These are phyloP conservation scores for Colletotrichum sp. DNA, from an alignment of 2,329 filamentous ascomycete genomes.

Conservation along the genomic window DNA sequence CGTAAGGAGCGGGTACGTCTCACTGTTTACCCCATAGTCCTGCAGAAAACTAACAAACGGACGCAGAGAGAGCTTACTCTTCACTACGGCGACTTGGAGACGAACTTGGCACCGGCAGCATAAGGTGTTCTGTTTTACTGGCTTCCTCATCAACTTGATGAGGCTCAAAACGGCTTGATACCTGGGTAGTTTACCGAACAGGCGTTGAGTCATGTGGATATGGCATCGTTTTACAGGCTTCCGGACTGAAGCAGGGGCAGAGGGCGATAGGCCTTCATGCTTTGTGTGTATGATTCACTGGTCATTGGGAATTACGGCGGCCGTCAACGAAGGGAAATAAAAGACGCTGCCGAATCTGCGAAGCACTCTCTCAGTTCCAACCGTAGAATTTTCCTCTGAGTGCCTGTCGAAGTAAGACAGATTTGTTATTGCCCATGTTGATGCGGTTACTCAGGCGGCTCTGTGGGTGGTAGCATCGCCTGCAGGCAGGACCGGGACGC, in stretches of 20 bases:
- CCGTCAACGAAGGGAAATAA: slow-evolving; percentile 16
- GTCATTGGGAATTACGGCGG: slow-evolving; percentile 7
- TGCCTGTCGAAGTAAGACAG: not conserved
- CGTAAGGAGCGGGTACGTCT: slow-evolving; percentile 64
- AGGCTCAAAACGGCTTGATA: slow-evolving; percentile 16
- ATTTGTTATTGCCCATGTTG: not conserved
- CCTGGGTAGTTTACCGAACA: slow-evolving; percentile 7
- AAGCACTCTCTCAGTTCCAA: not conserved
- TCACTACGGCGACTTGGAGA: slow-evolving; percentile 67
- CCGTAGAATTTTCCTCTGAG: not conserved
- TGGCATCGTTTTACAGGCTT: slow-evolving; percentile 13
- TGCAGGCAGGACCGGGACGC: not conserved
- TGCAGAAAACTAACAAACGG: not conserved
- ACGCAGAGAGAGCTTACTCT: slow-evolving; percentile 63
- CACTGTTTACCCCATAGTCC: not conserved
- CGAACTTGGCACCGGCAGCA: slow-evolving; percentile 30
- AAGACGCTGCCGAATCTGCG: slow-evolving; percentile 9
- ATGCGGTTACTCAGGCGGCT: not conserved
- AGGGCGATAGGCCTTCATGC: not conserved
- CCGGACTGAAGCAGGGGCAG: slow-evolving; percentile 10
- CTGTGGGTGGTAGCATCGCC: not conserved
- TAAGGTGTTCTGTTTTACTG: slow-evolving; percentile 1
- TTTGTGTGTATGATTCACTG: slow-evolving; percentile 21
- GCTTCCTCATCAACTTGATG: slow-evolving; percentile 1
- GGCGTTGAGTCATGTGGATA: slow-evolving; percentile 19